phyloP scores from a whole-genome alignment of 2,329 filamentous ascomycete genomes.

The Helotiales sp. region DNA sequence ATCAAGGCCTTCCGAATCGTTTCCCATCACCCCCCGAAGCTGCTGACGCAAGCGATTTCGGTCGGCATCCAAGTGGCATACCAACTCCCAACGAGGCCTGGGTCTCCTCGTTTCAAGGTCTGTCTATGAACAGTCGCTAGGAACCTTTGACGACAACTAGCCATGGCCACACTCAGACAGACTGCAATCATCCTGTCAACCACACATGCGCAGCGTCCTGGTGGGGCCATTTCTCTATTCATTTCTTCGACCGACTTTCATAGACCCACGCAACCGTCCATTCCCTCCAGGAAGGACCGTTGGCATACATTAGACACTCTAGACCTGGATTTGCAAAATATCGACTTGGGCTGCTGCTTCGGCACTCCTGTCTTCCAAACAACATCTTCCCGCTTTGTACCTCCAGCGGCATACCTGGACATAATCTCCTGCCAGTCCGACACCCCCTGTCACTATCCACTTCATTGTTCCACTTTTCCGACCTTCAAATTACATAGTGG shows the following conservation, averaged over 20 bases:
- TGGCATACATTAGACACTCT: neutral
- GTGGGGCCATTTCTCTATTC: conserved; percentile 2
- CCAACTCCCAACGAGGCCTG: conserved; percentile 57
- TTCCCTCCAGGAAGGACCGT: neutral
- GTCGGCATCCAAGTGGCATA: conserved; percentile 48
- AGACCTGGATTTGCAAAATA: neutral
- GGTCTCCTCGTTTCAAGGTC: conserved; percentile 66
- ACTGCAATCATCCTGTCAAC: neutral
- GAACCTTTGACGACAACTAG: neutral
- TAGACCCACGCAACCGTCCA: neutral
- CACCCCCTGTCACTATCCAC: neutral
- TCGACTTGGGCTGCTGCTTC: neutral
- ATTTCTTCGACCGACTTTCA: neutral
- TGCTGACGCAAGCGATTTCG: conserved; percentile 48
- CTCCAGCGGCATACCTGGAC: neutral
- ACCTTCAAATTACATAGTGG: neutral
- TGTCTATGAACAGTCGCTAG: conserved; percentile 65
- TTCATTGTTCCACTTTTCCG: neutral
- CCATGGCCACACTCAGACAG: neutral
- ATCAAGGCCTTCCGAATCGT: conserved; percentile 53
- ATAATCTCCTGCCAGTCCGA: neutral
- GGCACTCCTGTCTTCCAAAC: neutral
- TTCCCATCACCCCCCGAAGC: conserved; percentile 51
- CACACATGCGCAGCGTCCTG: neutral
- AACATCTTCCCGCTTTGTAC: neutral